Conservation (phyloP, 257 asterid species). For the Primulina huaijiensis region DNA sequence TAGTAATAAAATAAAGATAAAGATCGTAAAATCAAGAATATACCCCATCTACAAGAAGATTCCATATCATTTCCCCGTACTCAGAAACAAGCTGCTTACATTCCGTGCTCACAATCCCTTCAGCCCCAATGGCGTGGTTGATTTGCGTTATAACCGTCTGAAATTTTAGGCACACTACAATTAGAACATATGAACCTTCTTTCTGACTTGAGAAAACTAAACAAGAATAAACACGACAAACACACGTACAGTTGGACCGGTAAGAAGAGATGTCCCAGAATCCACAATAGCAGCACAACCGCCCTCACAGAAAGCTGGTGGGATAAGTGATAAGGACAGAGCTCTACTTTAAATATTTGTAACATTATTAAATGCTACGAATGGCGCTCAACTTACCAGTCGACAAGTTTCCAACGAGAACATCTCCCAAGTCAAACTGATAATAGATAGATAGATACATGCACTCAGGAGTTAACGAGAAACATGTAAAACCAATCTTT, state of each 20-base stretch:
- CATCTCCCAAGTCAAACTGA: conserved; percentile 77
- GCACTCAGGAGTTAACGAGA: conserved; percentile 1
- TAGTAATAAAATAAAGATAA: conserved; percentile 2
- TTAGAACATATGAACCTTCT: neutral
- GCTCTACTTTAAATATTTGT: neutral
- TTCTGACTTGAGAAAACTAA: conserved; percentile 6
- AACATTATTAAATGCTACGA: neutral
- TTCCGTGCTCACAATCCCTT: conserved; percentile 81
- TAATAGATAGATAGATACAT: conserved; percentile 6
- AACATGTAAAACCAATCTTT: neutral
- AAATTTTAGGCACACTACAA: conserved; percentile 4
- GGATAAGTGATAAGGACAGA: conserved; percentile 8
- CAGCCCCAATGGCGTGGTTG: conserved; percentile 93
- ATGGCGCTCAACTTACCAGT: conserved; percentile 52
- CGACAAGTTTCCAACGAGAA: conserved; percentile 67
- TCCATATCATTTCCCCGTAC: conserved; percentile 88
- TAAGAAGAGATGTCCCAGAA: conserved; percentile 89
- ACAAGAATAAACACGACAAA: conserved; percentile 4
- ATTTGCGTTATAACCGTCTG: conserved; percentile 79
- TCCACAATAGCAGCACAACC: conserved; percentile 97
- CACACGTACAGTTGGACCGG: conserved; percentile 83
- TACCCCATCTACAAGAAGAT: conserved; percentile 73
- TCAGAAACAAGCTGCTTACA: conserved; percentile 68
- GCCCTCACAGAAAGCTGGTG: conserved; percentile 66
- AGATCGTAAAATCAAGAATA: conserved; percentile 5